Percentiles rank a stretch among this genome's conserved stretches.
Conservation (phyloP, 352 stramenopile genomes). For the Peronospora farinosa region DNA sequence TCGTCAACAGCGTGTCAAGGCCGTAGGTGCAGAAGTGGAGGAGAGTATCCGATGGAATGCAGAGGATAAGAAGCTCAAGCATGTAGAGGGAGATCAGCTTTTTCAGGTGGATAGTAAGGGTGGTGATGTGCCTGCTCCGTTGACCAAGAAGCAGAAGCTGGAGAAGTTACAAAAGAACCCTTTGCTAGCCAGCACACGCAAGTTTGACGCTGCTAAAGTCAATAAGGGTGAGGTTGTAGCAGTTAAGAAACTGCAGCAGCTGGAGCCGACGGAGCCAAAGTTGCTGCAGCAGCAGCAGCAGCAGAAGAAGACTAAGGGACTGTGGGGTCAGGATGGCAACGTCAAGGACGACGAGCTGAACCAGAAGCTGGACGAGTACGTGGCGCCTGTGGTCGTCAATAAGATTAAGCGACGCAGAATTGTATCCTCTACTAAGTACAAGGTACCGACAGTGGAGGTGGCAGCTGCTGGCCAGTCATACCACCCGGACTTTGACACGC, state of each 20-base stretch:
- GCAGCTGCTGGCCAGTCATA: conserved; percentile 77
- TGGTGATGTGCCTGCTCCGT: conserved; percentile 23
- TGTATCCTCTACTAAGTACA: conserved; percentile 55
- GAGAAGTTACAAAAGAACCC: conserved; percentile 62
- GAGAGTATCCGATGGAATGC: conserved; percentile 70
- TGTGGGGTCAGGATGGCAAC: conserved; percentile 47
- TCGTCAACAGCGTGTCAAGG: conserved; percentile 59
- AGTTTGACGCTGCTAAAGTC: conserved; percentile 54
- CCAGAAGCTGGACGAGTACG: conserved; percentile 49
- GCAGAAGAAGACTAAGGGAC: conserved; percentile 14
- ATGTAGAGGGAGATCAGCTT: conserved; percentile 57
- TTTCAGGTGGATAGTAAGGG: conserved; percentile 79
- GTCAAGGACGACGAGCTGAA: conserved; percentile 33
- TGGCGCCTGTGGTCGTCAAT: conserved; percentile 50
- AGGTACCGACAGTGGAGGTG: conserved; percentile 67
- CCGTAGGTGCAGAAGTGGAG: conserved; percentile 67
- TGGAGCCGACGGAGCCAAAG: conserved; percentile 13
- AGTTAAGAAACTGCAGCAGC: conserved; percentile 51
- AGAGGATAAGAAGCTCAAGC: conserved; percentile 76
- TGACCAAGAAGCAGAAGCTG: conserved; percentile 70
- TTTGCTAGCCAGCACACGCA: conserved; percentile 57
- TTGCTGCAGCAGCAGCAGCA: conserved; percentile 20
- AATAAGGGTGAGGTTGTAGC: conserved; percentile 50
- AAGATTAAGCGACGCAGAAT: conserved; percentile 53
- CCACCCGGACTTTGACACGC: conserved; percentile 73